A percentile compares a stretch with the other conserved stretches of the same genome.
These are phyloP conservation scores for Hyaloscypha finlandica DNA, from an alignment of 495 filamentous ascomycete species.

Conservation along the genomic window DNA sequence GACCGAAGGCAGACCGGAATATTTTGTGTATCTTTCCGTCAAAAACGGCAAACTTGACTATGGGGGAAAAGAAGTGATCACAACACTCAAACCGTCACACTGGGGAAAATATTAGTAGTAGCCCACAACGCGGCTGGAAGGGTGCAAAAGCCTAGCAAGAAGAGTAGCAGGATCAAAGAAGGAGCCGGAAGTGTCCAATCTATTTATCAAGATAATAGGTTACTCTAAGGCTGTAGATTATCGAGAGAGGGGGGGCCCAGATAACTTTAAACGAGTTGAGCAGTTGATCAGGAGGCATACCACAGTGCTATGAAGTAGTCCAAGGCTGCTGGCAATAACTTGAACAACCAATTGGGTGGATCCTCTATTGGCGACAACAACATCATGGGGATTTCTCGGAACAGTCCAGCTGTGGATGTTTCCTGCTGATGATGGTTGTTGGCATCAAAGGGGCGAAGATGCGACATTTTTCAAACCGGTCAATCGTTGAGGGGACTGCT, in stretches of 20 bases:
- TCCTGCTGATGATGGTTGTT: no score
- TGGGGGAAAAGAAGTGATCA: not conserved
- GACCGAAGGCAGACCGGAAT: not conserved
- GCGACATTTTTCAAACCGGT: no score
- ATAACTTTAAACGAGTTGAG: constrained; percentile 19
- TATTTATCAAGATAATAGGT: not conserved
- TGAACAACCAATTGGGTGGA: constrained; percentile 32
- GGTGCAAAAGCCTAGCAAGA: not conserved
- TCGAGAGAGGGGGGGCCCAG: constrained; percentile 21
- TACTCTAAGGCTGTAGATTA: constrained; percentile 25
- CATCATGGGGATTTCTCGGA: not conserved
- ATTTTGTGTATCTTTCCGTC: not conserved
- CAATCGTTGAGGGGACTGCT: no score
- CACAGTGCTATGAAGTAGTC: constrained; percentile 14
- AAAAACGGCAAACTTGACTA: not conserved
- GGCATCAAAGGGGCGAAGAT: no score
- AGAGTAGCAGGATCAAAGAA: constrained; percentile 23
- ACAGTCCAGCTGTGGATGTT: no score
- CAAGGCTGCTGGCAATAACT: constrained; percentile 23
- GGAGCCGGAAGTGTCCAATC: not conserved
- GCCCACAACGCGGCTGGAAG: constrained; percentile 40
- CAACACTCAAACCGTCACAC: not conserved
- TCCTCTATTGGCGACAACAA: constrained; percentile 24
- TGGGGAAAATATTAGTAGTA: constrained; percentile 36
- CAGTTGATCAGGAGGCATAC: constrained; percentile 11